phyloP scores from a whole-genome alignment of 805 yeast genomes.

The Hanseniaspora opuntiae region DNA sequence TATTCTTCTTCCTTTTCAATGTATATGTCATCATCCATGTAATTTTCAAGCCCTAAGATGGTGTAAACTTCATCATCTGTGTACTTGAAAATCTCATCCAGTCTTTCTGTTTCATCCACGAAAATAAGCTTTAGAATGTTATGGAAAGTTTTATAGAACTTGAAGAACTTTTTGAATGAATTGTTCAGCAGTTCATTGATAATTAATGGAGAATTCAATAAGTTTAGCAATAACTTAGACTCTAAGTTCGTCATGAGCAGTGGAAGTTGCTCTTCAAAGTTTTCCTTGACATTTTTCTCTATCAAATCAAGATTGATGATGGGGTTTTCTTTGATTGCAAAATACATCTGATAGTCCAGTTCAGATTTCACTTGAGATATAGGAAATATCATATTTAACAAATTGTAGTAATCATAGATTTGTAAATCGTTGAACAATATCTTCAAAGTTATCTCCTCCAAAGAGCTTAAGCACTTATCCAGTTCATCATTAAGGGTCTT shows the following conservation, averaged over 20 bases:
- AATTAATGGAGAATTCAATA: constrained; percentile 48
- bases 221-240: constrained; percentile 38
- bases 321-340: constrained; percentile 50
- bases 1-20: constrained; percentile 6
- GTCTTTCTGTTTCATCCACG: constrained; percentile 19
- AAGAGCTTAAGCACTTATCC: constrained; percentile 18
- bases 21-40: constrained; percentile 11
- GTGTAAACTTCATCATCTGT: constrained; percentile 44
- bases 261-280: constrained; percentile 34
- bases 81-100: constrained; percentile 20
- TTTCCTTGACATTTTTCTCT: constrained; percentile 34
- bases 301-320: constrained; percentile 32
- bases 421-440: constrained; percentile 39
- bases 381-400: constrained; percentile 61
- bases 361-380: constrained; percentile 37
- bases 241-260: constrained; percentile 48
- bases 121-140: constrained; percentile 26
- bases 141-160: constrained; percentile 28
- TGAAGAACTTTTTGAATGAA: constrained; percentile 38
- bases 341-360: constrained; percentile 48
- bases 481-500: constrained; percentile 25
- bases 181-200: constrained; percentile 41
- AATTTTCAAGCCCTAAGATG: constrained; percentile 53
- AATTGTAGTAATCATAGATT: constrained; percentile 44
- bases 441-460: constrained; percentile 35